Conservation (phyloP, 345 rosid species). For the Salix udensis region DNA sequence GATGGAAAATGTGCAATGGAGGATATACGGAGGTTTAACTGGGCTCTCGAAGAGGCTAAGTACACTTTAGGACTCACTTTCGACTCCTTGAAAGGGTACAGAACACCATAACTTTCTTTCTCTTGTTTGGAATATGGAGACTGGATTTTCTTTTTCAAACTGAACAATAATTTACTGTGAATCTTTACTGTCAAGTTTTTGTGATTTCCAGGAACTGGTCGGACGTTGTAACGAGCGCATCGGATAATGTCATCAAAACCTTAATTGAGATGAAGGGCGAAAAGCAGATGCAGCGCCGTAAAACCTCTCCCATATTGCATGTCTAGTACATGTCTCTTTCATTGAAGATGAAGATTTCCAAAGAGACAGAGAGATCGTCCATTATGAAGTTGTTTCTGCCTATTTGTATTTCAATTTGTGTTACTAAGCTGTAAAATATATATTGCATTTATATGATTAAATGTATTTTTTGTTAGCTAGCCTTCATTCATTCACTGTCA, state of each 20-base stretch:
- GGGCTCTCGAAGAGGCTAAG: slow-evolving; percentile 72
- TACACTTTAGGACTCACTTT: slow-evolving; percentile 59
- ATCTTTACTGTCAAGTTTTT: not conserved
- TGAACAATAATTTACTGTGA: not conserved
- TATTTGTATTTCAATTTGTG: too few species aligned
- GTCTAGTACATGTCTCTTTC: not conserved
- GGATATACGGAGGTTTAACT: slow-evolving; percentile 43
- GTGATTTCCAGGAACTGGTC: slow-evolving; percentile 44
- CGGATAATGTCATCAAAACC: slow-evolving; percentile 54
- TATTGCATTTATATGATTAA: too few species aligned
- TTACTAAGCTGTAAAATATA: too few species aligned
- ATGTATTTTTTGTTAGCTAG: too few species aligned
- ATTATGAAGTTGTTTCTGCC: not conserved
- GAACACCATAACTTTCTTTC: not conserved
- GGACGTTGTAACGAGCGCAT: slow-evolving; percentile 54
- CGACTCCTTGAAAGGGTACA: slow-evolving; percentile 62
- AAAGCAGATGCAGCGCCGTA: slow-evolving; percentile 15
- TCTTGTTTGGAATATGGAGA: not conserved
- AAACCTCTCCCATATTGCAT: slow-evolving; percentile 2
- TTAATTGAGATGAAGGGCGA: slow-evolving; percentile 49
- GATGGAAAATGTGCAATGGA: slow-evolving; percentile 27
- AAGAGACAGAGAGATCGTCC: not conserved
- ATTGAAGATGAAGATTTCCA: not conserved
- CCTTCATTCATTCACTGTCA: too few species aligned
- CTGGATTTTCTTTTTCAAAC: not conserved